These are phyloP conservation scores for Monosporascus sp. DNA, from an alignment of 2,329 filamentous ascomycete species.

Conservation along the genomic window DNA sequence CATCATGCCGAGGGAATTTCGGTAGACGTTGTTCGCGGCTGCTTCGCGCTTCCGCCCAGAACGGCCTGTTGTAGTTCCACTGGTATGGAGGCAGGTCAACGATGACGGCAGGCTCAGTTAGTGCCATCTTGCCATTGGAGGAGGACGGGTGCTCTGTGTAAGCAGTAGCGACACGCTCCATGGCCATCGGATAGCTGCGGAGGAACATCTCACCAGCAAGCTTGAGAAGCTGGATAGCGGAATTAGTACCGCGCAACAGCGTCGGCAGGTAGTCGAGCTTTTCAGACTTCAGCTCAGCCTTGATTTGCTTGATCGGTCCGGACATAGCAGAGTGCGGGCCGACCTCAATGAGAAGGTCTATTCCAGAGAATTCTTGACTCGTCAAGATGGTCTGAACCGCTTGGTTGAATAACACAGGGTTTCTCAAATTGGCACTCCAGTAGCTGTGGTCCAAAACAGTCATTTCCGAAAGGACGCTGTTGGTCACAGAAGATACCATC, in stretches of 20 bases:
- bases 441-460: neutral
- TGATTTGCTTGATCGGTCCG: slow-evolving; percentile 31
- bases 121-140: too few species aligned
- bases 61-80: slow-evolving; percentile 19
- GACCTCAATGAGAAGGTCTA: neutral
- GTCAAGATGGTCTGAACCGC: neutral
- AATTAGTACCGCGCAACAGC: slow-evolving; percentile 16
- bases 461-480: neutral
- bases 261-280: slow-evolving; percentile 16
- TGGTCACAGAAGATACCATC: neutral
- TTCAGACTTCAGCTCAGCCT: slow-evolving; percentile 11
- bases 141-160: too few species aligned
- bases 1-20: slow-evolving; percentile 19
- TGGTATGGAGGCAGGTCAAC: slow-evolving; percentile 26
- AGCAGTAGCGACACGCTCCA: slow-evolving; percentile 14
- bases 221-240: slow-evolving; percentile 12
- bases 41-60: slow-evolving; percentile 20
- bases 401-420: neutral
- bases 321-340: slow-evolving; percentile 28
- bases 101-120: too few species aligned
- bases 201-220: slow-evolving; percentile 22
- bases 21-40: slow-evolving; percentile 18
- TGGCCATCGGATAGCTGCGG: slow-evolving; percentile 14
- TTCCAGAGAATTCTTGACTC: neutral
- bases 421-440: neutral